phyloP scores from a whole-genome alignment of 73 alveolate species.

The Paramecium biaurelia region DNA sequence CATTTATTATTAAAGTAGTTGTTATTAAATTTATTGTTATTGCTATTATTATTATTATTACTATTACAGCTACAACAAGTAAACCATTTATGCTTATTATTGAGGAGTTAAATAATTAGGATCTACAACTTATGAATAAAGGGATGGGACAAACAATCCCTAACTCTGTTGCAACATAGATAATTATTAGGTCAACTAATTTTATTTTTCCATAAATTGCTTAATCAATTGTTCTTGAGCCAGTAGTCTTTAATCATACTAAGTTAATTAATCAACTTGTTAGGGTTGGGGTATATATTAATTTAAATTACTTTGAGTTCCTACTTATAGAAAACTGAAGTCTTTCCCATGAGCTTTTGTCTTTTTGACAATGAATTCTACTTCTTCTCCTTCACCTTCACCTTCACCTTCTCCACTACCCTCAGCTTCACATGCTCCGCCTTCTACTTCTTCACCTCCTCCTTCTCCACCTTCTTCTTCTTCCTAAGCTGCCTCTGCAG shows the following conservation, averaged over 20 bases:
- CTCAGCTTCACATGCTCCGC: conserved; percentile 28
- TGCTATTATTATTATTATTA: background rate
- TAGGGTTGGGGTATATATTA: background rate
- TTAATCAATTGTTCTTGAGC: background rate
- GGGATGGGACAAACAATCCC: background rate
- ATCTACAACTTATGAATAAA: background rate
- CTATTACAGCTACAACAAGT: background rate
- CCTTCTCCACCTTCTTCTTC: conserved; percentile 40
- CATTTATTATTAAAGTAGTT: background rate
- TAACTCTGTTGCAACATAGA: background rate
- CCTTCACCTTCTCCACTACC: conserved; percentile 45
- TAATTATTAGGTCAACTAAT: background rate
- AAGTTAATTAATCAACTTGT: background rate
- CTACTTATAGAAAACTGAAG: conserved; percentile 31
- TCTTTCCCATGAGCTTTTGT: conserved; percentile 42
- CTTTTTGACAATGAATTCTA: conserved; percentile 9
- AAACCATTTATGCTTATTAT: background rate
- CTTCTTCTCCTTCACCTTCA: conserved; percentile 32
- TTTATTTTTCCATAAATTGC: conserved; percentile 17
- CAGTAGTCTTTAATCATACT: background rate
- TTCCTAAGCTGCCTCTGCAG: background rate
- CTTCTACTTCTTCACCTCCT: conserved; percentile 40
- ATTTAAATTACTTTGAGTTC: background rate
- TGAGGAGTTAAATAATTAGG: background rate
- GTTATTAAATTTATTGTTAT: background rate